Evolutionary conservation across 1,139 yeast genomes (phyloP), one percentile per base, ranked within the genome.

Genomic region (Wickerhamiella infanticola): DNA sequence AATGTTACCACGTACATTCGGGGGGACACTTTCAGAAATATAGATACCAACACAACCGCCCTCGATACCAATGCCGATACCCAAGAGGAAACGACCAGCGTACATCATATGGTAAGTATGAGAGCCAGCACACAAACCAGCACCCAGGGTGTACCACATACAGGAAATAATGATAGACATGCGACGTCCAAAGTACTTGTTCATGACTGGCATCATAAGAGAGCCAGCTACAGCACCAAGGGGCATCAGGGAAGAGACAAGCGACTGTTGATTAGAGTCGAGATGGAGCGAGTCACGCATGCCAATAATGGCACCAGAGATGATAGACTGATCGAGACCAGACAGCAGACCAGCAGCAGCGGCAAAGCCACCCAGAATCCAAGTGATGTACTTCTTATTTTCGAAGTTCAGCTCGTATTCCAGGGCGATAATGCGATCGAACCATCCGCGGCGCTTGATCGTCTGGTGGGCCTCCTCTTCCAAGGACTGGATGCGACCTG

Each of bases 201-300:
- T 56, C 27, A 79, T 59, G 7, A 79, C 61, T 0, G 94, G 90
- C 9, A 94, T 86, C 24, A 69, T 54, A 42, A 83, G 65, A 2
- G 94, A 84, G 3, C 95, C 95, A 43, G 71, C 61, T 59, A 83
- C 79, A 0, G 79, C 81, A 50, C 81, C 81, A 42, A 75, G 61
- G 23, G 81, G 81, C 77, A 75, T 74, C 48, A 74, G 65, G 35
- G 78, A 65, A 7, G 74, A 67, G 18, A 75, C 72, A 48, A 75
- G 64, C 5, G 94, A 79, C 54, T 77, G 65, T 58, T 82, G 83
- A 50, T 68, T 72, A 8, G 13, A 24, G 27, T 29, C 43, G 58
- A 83, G 54, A 2, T 51, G 50, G 4, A 66, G 62, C 51, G 72
- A 68, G 70, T 69, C 58, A n/a, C 63, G 64, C 69, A 75, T 68